Conservation (phyloP, 768 basidiomycete genomes). For the Suillus plorans region DNA sequence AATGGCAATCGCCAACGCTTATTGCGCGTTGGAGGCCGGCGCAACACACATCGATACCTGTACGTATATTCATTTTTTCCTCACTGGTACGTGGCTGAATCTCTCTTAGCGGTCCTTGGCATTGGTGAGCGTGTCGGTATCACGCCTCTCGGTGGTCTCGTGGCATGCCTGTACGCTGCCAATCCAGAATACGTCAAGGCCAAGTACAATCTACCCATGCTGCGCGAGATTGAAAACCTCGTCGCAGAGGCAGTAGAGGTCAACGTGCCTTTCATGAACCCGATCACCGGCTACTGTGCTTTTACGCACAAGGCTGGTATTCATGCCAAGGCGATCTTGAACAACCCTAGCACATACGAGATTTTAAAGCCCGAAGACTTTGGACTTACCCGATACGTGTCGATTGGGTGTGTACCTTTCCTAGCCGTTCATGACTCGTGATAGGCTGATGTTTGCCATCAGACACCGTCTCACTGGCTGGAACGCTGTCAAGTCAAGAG, state of each 20-base stretch:
- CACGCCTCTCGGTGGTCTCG: slow-evolving; percentile 94
- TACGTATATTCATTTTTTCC: slow-evolving; percentile 33
- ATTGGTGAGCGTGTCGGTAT: slow-evolving; percentile 99
- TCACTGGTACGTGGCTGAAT: slow-evolving; percentile 6
- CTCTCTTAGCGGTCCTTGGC: slow-evolving; percentile 78
- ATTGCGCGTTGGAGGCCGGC: slow-evolving; percentile 96
- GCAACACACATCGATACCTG: slow-evolving; percentile 99
- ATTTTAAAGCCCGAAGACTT: slow-evolving; percentile 99
- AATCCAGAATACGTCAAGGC: slow-evolving; percentile 98
- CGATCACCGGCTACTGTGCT: slow-evolving; percentile 96
- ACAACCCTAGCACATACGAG: slow-evolving; percentile 99
- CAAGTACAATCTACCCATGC: slow-evolving; percentile 98
- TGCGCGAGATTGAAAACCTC: slow-evolving; percentile 97
- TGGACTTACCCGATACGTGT: slow-evolving; percentile 95
- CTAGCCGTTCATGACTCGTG: not conserved
- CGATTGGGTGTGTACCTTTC: slow-evolving; percentile 69
- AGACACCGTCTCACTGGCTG: slow-evolving; percentile 96
- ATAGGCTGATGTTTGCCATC: slow-evolving; percentile 4
- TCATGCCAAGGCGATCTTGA: slow-evolving; percentile 99
- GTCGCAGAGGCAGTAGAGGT: slow-evolving; percentile 99
- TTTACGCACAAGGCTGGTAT: slow-evolving; percentile 99
- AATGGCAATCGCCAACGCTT: slow-evolving; percentile 98
- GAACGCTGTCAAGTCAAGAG: slow-evolving; percentile 99
- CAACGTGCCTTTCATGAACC: slow-evolving; percentile 96
- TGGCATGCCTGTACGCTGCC: slow-evolving; percentile 95